phyloP scores from a whole-genome alignment of 225 moss, liverwort and hornwort genomes.

The Neckera pumila region DNA sequence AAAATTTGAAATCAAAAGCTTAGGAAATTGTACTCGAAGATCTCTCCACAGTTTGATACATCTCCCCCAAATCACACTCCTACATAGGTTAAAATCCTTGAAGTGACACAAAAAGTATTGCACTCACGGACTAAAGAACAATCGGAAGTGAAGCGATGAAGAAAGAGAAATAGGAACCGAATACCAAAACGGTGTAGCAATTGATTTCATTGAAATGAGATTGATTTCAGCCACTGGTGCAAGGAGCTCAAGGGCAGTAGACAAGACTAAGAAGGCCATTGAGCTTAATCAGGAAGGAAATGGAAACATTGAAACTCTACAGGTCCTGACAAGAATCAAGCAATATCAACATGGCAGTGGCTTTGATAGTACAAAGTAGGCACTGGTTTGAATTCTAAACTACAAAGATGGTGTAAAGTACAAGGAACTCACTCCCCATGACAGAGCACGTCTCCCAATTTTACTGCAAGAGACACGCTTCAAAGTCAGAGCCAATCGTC shows the following conservation, averaged over 20 bases:
- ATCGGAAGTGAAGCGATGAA: background rate
- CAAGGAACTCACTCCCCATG: conserved; percentile 16
- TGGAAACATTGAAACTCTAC: background rate
- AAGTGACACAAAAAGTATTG: background rate
- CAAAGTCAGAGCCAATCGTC: background rate
- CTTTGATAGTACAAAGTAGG: conserved; percentile 1
- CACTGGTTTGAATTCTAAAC: background rate
- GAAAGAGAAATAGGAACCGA: background rate
- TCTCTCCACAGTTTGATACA: background rate
- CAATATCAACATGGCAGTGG: conserved; percentile 7
- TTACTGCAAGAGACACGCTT: conserved; percentile 11
- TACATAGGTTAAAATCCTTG: background rate
- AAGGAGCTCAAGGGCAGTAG: background rate
- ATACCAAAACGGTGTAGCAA: background rate
- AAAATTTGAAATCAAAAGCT: background rate
- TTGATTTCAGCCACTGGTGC: background rate
- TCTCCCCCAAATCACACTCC: background rate
- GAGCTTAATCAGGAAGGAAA: background rate
- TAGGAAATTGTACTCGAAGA: background rate
- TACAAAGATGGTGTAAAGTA: conserved; percentile 13
- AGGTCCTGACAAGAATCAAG: conserved; percentile 7
- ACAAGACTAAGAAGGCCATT: background rate
- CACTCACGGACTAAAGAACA: background rate
- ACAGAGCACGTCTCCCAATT: conserved; percentile 27
- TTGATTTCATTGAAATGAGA: background rate